Conservation (phyloP, 2,329 filamentous ascomycete species). For the Myrmaecium sp. region DNA sequence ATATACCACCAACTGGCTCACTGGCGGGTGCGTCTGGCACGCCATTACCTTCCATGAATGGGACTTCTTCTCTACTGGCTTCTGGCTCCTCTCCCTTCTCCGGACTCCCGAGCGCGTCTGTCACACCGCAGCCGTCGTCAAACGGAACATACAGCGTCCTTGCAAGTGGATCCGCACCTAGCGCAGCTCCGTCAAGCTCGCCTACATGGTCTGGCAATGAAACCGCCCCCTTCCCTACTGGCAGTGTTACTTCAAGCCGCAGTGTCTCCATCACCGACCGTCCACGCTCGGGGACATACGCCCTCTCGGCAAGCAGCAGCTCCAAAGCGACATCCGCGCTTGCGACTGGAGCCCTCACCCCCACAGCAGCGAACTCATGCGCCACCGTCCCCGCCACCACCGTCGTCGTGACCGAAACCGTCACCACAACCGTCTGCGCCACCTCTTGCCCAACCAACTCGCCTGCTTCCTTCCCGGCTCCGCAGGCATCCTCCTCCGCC, state of each 20-base stretch:
- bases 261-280: conserved; percentile 1
- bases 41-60: conserved; percentile 3
- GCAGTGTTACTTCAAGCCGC: conserved; percentile 4
- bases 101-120: neutral
- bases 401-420: neutral
- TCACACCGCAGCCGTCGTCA: no score
- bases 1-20: no score
- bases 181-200: no score
- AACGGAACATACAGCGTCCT: no score
- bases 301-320: no score
- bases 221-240: conserved; percentile 1
- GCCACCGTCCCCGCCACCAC: conserved; percentile 1
- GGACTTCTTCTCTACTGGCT: conserved; percentile 1
- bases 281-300: no score
- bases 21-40: no score
- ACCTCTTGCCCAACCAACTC: conserved; percentile 1
- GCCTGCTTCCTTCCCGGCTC: conserved; percentile 1
- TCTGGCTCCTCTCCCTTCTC: neutral
- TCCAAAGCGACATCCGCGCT: conserved; percentile 2
- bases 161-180: no score
- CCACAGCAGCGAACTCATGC: conserved; percentile 2
- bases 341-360: neutral
- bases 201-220: no score
- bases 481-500: neutral
- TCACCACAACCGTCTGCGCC: conserved; percentile 1